Base-by-base conservation (phyloP, 1,284 basidiomycete species). In the Neolentinus lepideus region DNA sequence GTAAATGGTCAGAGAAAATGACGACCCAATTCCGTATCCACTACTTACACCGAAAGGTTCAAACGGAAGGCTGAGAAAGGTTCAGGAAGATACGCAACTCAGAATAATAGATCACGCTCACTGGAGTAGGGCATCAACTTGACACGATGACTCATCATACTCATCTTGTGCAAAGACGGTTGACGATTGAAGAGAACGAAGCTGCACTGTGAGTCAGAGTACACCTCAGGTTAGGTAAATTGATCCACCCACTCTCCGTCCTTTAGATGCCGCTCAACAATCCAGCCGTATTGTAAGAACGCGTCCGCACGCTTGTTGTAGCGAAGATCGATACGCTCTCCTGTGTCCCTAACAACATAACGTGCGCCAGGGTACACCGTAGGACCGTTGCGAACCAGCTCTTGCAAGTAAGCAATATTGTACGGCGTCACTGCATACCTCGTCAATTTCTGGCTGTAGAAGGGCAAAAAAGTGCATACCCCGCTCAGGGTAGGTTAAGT, bases 91-190 rank as follows among this genome's bases (percentile, higher is more conserved):
- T 55, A 12, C 53, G 9, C 4, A 38, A 21, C 19, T 27, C 45
- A 38, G 16, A 52, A 24, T 4, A 26, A 52, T 52, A 19, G 16
- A 54, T 45, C n/a, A 27, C 6, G 81, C 91, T 71, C 67, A 94
- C 92, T 99, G 26, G 97, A 99, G 72, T 98, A 99, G 33, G 93
- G 92, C 95, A 99, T 98, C 57, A 99, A 77, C 68, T 92, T 94
- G 52, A 99, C 92, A 43, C 97, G 85, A 76, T 99, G 97, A 71
- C 92, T 94, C 97, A 99, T 99, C 97, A 99, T 99, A 79, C 92
- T 96, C 97, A 99, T 99, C 74, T 99, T 99, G 75, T 99, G 97
- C 71, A 99, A 73, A 79, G 88, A 92, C 1, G 97, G 97, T 68
- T 99, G 97, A 60, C 97, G 95, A 71, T 99, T 99, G 79, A 99